Evolutionary conservation across 2,329 filamentous ascomycete species (phyloP).

Genomic region (Diaporthe sp.): DNA sequence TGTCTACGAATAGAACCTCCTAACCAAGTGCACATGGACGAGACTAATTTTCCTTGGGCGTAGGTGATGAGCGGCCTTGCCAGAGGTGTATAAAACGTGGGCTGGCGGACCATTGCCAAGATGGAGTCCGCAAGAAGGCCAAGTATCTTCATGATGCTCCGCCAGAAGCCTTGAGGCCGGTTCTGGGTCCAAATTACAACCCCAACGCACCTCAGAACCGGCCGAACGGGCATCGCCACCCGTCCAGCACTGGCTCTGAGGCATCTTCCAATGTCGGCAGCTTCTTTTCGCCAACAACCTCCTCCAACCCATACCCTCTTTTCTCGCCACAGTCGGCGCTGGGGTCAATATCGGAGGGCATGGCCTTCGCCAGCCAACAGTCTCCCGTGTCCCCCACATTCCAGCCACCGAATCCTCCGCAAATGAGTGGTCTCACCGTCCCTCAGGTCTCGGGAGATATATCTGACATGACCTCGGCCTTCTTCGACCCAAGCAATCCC

Average conservation of each 20-base stretch:
- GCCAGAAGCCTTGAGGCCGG: constrained; percentile 88
- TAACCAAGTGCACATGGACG: neutral
- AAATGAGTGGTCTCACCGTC: constrained; percentile 62
- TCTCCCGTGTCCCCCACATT: constrained; percentile 83
- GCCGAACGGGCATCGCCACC: constrained; percentile 61
- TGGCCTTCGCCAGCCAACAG: constrained; percentile 74
- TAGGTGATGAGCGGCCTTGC: constrained; percentile 96
- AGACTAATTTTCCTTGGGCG: constrained; percentile 46
- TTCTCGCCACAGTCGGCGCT: constrained; percentile 64
- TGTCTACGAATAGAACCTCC: neutral
- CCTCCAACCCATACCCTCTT: constrained; percentile 62
- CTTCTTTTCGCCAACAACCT: constrained; percentile 62
- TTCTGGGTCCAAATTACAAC: constrained; percentile 80
- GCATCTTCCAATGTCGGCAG: constrained; percentile 57
- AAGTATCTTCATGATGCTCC: constrained; percentile 99
- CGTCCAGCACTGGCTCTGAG: constrained; percentile 62
- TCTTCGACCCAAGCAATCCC: constrained; percentile 93
- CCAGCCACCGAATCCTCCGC: constrained; percentile 66
- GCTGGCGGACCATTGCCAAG: constrained; percentile 90
- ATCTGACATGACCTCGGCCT: constrained; percentile 64
- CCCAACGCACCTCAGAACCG: constrained; percentile 62
- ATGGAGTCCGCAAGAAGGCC: constrained; percentile 97
- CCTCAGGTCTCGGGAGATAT: constrained; percentile 65
- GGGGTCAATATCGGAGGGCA: constrained; percentile 59
- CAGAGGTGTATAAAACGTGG: constrained; percentile 94